Evolutionary conservation across 192 early-diverging fungal species (phyloP), one percentile per base, ranked within the genome.

Genomic region (Coemansia sp.): DNA sequence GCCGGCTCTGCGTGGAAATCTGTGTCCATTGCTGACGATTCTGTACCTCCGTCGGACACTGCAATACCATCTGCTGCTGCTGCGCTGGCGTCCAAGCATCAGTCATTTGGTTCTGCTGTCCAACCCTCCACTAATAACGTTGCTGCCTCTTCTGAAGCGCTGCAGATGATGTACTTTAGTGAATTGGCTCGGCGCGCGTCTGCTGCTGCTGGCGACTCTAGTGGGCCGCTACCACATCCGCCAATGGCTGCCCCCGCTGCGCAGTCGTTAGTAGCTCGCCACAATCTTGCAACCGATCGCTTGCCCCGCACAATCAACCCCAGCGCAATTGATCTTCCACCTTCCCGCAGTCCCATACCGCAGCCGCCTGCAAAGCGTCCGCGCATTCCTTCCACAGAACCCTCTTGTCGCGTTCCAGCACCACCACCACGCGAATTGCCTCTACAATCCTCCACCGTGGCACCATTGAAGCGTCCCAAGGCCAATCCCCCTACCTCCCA

Each of bases 111-210:
- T 0, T 21, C 23, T 19, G 22, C 34, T 38, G 34, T 9, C 3
- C 34, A 38, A 9, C 34, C 34, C 6, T 38, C 34, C 25, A 52
- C 31, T 58, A 28, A 26, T 49, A 54, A 51, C 21, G 30, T 51
- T 5, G 8, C 25, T 16, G 27, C 38, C 7, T 49, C 22, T 54
- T 47, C 77, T 2, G 77, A 80, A 16, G 71, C 77, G 4, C 54
- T 80, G 67, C 77, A 80, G 54, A 80, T 80, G 77, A 58, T 80
- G 56, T 80, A 74, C 58, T 64, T 80, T 19, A 71, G 68, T 24
- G 71, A 80, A 60, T 54, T 80, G 55, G 77, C 77, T 14, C 48
- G 67, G 67, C 73, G 64, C n/a, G 67, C 72, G 1, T 60, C 67
- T 1, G 62, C 72, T 10, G 61, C 62, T 0, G 60, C 54, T n/a